Evolutionary conservation across 176 grass and related monocot species (phyloP).

Genomic region (Triticum aestivum): DNA sequence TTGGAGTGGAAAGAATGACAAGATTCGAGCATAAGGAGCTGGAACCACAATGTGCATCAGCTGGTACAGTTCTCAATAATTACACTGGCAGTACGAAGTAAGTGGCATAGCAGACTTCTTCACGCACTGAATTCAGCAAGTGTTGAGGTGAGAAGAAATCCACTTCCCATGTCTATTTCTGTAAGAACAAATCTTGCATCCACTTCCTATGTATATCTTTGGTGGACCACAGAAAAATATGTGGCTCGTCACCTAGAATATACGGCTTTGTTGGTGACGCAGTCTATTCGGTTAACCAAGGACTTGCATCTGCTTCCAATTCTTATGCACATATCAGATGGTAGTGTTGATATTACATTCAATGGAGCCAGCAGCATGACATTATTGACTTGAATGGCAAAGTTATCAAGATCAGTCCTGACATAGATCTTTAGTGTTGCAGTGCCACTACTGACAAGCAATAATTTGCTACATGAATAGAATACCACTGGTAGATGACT

Average conservation of each 20-base stretch:
- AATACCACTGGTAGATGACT: conserved; percentile 13
- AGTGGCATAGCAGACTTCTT: conserved; percentile 11
- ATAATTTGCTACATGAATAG: conserved; percentile 42
- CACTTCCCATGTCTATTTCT: conserved; percentile 11
- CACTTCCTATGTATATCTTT: conserved; percentile 3
- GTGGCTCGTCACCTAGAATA: neutral
- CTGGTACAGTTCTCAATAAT: neutral
- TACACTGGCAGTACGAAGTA: neutral
- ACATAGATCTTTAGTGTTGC: neutral
- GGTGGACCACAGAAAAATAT: neutral
- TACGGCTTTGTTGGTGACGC: conserved; percentile 5
- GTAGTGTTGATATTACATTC: conserved; percentile 31
- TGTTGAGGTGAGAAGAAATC: conserved; percentile 12
- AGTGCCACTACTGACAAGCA: conserved; percentile 28
- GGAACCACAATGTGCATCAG: conserved; percentile 15
- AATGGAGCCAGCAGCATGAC: conserved; percentile 16
- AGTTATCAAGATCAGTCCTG: conserved; percentile 36
- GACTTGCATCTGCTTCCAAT: conserved; percentile 26
- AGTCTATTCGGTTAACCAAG: conserved; percentile 15
- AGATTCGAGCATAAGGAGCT: conserved; percentile 6
- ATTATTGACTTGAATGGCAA: conserved; percentile 38
- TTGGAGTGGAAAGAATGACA: conserved; percentile 21
- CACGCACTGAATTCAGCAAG: neutral
- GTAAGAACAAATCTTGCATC: conserved; percentile 5
- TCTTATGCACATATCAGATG: conserved; percentile 6